phyloP scores from a whole-genome alignment of 2,329 filamentous ascomycete genomes.

The Fusarium sambucinum region DNA sequence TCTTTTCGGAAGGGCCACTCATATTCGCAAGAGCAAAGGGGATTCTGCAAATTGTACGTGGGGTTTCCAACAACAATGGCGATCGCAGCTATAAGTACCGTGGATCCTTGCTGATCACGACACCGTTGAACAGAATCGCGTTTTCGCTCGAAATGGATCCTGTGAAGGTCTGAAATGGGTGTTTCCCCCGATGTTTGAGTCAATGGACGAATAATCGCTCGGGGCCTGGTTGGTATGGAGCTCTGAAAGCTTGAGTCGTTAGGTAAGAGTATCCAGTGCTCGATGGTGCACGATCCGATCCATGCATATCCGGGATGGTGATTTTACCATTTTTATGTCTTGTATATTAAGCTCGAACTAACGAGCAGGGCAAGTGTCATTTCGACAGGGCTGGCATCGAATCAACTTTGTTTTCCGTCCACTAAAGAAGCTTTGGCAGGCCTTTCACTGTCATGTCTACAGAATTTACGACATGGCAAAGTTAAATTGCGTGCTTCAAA shows the following conservation, averaged over 20 bases:
- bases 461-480: slow-evolving; percentile 13
- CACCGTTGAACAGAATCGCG: background rate
- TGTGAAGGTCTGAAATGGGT: background rate
- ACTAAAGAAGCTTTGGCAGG: background rate
- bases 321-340: background rate
- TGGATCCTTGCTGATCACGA: background rate
- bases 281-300: background rate
- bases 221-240: background rate
- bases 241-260: background rate
- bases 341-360: background rate
- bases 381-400: background rate
- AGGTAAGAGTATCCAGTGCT: background rate
- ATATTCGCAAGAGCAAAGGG: background rate
- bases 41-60: background rate
- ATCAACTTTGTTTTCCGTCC: background rate
- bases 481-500: slow-evolving; percentile 34
- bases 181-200: background rate
- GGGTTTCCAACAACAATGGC: background rate
- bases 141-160: background rate
- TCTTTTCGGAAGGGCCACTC: slow-evolving; percentile 13
- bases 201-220: background rate
- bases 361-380: background rate
- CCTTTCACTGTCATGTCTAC: too few relatives aligned
- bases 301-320: background rate
- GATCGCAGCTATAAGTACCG: background rate